Base-by-base conservation (phyloP, 2,329 filamentous ascomycete species). In the Paecilomyces niveus region DNA sequence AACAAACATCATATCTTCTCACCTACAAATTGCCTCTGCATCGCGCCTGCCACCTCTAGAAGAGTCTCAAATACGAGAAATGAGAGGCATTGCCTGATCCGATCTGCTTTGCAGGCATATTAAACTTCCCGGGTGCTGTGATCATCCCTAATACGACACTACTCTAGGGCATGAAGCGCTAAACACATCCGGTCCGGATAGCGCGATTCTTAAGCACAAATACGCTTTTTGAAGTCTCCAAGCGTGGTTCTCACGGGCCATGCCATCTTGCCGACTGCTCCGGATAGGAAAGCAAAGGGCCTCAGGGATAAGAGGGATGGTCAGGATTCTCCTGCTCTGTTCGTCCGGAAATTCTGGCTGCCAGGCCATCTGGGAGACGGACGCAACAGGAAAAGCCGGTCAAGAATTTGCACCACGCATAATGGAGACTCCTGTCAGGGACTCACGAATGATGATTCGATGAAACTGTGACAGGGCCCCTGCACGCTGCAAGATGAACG, bases 381-480 rank as follows among this genome's bases (percentile, higher is more conserved):
- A 29, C 26, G 26, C 5, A 29, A 29, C 35, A 39, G 35, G 13
- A 45, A 8, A 39, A 45, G 39, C n/a, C 39, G n/a, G 35, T 15
- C 39, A 45, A 45, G 39, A 18, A 18, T n/a, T 45, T 7, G n/a
- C n/a, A 45, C 18, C 39, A 45, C n/a, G 39, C 39, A 45, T 45
- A 13, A 45, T 18, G 15, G 15, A 18, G 8, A 18, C 32, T 18
- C 35, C 35, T 45, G 35, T 18, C 35, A 45, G 15, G 1, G 7
- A 2, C n/a, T 7, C 8, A 3, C 6, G 39, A 45, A 45, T 10
- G 15, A 59, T 64, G 24, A 62, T 39, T 22, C 6, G 15, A 9
- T 10, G 10, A 3, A 26, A 18, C 24, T 21, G 59, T 61, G 58
- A 63, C 65, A 66, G 52, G 26, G 24, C 52, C 52, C 2, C 10